These are phyloP conservation scores for Mucuna pruriens DNA, from an alignment of 306 rosid species.

Conservation along the genomic window DNA sequence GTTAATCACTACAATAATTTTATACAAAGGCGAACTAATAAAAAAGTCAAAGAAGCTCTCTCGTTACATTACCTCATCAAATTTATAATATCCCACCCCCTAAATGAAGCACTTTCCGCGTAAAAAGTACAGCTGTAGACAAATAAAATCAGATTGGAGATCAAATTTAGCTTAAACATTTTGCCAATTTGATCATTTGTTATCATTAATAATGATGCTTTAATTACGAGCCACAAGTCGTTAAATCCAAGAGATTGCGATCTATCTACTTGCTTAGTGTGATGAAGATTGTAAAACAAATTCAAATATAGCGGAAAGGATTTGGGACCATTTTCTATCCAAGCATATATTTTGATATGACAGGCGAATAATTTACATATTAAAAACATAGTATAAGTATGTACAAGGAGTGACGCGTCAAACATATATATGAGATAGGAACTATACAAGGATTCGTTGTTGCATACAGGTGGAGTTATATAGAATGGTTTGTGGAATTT, in stretches of 20 bases:
- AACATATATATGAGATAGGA: background rate
- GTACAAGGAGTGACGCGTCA: background rate
- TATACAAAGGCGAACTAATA: background rate
- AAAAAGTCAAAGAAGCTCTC: background rate
- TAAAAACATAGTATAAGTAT: background rate
- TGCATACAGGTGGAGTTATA: background rate
- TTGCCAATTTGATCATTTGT: constrained; percentile 17
- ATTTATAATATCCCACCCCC: background rate
- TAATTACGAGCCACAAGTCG: constrained; percentile 1
- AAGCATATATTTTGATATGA: background rate
- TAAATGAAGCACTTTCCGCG: background rate
- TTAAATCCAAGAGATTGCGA: constrained; percentile 33
- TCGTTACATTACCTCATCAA: constrained; percentile 20
- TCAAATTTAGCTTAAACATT: constrained; percentile 21
- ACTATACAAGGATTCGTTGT: background rate
- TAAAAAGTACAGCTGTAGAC: constrained; percentile 4
- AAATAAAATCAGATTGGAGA: background rate
- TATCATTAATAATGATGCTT: constrained; percentile 21
- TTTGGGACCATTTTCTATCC: constrained; percentile 12
- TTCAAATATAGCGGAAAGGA: background rate
- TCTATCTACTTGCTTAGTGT: constrained; percentile 39
- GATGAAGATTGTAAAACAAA: constrained; percentile 5
- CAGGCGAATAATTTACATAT: background rate
- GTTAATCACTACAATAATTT: background rate
- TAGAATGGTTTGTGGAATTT: background rate